Evolutionary conservation across 2,329 filamentous ascomycete species (phyloP).

Genomic region (Aureobasidium sp.): DNA sequence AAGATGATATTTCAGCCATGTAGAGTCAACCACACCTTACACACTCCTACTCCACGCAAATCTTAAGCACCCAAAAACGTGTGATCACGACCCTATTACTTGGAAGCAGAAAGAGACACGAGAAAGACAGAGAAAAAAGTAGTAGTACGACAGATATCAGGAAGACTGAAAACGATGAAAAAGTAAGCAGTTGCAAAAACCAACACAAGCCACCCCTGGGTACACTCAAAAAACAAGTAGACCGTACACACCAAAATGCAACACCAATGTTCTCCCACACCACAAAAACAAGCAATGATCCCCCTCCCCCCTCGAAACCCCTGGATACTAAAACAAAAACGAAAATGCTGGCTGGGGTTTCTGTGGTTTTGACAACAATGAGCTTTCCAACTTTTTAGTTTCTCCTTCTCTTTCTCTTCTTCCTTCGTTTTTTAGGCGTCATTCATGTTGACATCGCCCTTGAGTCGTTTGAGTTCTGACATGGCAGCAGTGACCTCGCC

Average conservation of each 20-base stretch:
- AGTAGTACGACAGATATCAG: not conserved
- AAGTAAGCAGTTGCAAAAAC: not conserved
- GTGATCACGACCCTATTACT: too few species aligned
- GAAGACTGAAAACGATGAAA: not conserved
- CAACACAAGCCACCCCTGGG: not conserved
- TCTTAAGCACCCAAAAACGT: too few species aligned
- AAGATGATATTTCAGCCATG: too few species aligned
- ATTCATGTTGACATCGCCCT: not conserved
- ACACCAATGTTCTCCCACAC: not conserved
- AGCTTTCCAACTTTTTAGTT: not conserved
- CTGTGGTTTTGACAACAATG: not conserved
- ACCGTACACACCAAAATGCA: not conserved
- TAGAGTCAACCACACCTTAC: too few species aligned
- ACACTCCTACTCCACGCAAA: too few species aligned
- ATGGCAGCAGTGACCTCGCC: conserved; percentile 54
- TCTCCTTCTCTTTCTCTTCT: not conserved
- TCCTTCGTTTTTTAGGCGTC: not conserved
- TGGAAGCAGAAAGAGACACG: not conserved
- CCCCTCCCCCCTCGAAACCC: not conserved
- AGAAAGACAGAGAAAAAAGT: not conserved
- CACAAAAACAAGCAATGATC: not conserved
- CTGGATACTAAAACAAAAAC: not conserved
- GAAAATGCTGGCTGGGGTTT: not conserved
- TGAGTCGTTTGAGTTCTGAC: conserved; percentile 44
- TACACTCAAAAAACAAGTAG: not conserved